A percentile compares a stretch with the other conserved stretches of the same genome.
Conservation (phyloP, 805 yeast genomes). For the Lachancea mirantina region DNA sequence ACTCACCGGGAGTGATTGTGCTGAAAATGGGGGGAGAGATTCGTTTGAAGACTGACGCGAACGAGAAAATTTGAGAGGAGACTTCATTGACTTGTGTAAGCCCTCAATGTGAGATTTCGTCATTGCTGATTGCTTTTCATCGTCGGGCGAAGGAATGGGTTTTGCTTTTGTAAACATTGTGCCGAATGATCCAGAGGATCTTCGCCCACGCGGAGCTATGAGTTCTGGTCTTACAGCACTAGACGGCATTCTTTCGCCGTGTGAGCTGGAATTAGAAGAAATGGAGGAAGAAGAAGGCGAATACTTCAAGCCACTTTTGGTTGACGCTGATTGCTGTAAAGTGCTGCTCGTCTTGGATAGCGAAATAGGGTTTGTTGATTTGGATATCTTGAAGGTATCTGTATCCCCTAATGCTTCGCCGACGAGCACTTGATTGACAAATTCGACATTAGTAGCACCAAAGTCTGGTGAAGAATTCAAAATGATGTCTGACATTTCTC, state of each 20-base stretch:
- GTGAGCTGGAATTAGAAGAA: constrained; percentile 7
- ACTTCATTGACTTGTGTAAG: constrained; percentile 3
- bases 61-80: constrained; percentile 8
- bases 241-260: constrained; percentile 5
- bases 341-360: constrained; percentile 2
- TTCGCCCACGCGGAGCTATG: constrained; percentile 9
- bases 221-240: constrained; percentile 6
- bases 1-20: neutral
- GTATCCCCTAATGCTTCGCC: constrained; percentile 18
- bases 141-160: constrained; percentile 2
- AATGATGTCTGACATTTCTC: constrained; percentile 23
- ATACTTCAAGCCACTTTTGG: constrained; percentile 1
- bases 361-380: constrained; percentile 2
- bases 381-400: neutral
- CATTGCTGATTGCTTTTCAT: constrained; percentile 3
- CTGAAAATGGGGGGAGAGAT: constrained; percentile 1
- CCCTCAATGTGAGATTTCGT: constrained; percentile 4
- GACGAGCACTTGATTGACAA: constrained; percentile 23
- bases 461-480: constrained; percentile 19
- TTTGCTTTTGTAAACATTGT: constrained; percentile 1
- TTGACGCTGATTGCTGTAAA: neutral
- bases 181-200: constrained; percentile 6
- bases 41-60: constrained; percentile 9
- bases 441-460: constrained; percentile 21
- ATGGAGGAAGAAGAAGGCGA: constrained; percentile 9